Conservation (phyloP, 75 land plant species). For the Selaginella moellendorffii region DNA sequence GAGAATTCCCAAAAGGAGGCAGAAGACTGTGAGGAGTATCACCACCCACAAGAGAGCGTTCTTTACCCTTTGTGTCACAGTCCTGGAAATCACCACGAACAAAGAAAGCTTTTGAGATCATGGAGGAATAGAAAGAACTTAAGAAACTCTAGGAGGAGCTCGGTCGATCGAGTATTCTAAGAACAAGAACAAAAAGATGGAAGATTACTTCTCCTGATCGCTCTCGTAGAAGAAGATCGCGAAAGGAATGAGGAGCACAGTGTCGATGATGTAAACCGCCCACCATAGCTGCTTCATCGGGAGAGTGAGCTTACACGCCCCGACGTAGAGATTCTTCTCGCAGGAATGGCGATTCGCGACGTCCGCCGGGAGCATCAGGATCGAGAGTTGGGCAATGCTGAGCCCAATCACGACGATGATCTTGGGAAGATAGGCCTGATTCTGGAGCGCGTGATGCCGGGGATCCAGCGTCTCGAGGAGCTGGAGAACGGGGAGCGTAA, state of each 20-base stretch:
- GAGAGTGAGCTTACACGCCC: slow-evolving; percentile 7
- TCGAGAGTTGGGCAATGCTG: neutral
- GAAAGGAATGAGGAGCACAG: neutral
- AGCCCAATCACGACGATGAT: slow-evolving; percentile 6
- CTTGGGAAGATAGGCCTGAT: slow-evolving; percentile 9
- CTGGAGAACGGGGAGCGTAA: too few relatives aligned
- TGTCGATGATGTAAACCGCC: slow-evolving; percentile 4
- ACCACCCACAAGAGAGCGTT: neutral
- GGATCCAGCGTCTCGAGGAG: too few relatives aligned
- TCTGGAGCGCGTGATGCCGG: too few relatives aligned
- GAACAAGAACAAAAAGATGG: too few relatives aligned
- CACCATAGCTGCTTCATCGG: slow-evolving; percentile 10
- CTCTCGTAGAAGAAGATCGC: slow-evolving; percentile 5
- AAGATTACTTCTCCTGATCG: slow-evolving; percentile 5
- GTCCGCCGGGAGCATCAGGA: slow-evolving; percentile 3
- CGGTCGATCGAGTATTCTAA: too few relatives aligned
- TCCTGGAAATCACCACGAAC: neutral
- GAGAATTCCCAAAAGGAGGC: neutral
- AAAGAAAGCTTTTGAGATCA: too few relatives aligned
- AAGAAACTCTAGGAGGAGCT: too few relatives aligned
- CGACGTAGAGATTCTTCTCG: neutral
- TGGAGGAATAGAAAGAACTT: too few relatives aligned
- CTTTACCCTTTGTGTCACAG: neutral
- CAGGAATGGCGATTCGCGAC: neutral
- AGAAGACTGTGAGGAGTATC: neutral